Base-by-base conservation (phyloP, 2,329 filamentous ascomycete species). In the Beauveria scarabaeidicola region DNA sequence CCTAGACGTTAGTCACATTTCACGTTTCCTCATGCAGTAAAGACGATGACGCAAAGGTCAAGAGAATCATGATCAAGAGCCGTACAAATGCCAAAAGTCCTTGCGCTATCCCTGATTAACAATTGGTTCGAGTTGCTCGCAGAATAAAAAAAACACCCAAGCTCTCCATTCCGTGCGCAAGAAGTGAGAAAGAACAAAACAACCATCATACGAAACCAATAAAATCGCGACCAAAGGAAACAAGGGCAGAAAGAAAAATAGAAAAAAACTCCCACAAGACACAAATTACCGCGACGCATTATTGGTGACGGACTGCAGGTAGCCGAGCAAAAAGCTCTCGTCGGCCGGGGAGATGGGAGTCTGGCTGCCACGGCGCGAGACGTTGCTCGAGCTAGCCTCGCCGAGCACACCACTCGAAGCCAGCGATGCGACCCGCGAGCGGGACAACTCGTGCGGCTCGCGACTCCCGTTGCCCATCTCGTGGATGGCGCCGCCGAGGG, bases 251-350 rank as follows among this genome's bases (percentile, higher is more conserved):
- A 32, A 17, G 5, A 36, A 36, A n/a, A 25, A 23, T 4, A 46
- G 2, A 8, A 9, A 19, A 54, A 25, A 47, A 23, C 23, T 38
- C n/a, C 38, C 23, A 23, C 19, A 3, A 19, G 1, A 19, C 17
- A 27, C 5, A 17, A 21, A 6, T 69, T 61, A 74, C 43, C 72
- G 70, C 23, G 69, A 69, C n/a, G 70, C 69, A 47, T 67, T 74
- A 40, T 74, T 74, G 11, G 78, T 77, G 3, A 78, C 76, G 27
- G 77, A 77, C 63, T 90, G 83, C 66, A 95, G 74, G 69, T 91
- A 94, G 10, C 83, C 87, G 55, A 94, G 77, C 68, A 95, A 74
- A 66, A 94, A 94, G 17, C 80, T 86, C 68, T 89, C 87, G 65
- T 94, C 86, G 0, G 84, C 87, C 0, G 88, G 82, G 4, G 86